These are phyloP conservation scores for Solanum paucissectum DNA, from an alignment of 257 asterid species.

Conservation along the genomic window DNA sequence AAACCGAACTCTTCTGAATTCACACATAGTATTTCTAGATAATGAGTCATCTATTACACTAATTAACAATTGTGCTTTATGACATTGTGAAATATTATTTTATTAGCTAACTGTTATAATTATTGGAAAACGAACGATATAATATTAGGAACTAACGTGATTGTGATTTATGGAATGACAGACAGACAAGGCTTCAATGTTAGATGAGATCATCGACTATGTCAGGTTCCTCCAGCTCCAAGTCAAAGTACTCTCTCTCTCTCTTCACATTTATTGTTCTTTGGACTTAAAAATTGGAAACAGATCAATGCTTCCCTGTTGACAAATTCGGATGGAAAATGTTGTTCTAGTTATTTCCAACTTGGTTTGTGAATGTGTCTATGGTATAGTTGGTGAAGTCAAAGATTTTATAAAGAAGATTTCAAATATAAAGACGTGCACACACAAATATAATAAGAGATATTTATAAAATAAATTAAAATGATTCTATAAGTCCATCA, in stretches of 20 bases:
- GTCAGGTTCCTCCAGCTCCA: slow-evolving; percentile 96
- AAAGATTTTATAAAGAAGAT: not conserved
- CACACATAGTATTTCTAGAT: not conserved
- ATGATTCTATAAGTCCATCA: not conserved
- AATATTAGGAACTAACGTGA: slow-evolving; percentile 5
- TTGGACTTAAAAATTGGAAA: not conserved
- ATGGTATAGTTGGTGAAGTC: not conserved
- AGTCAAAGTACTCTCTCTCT: slow-evolving; percentile 63
- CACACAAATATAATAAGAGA: not conserved
- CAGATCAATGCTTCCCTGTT: not conserved
- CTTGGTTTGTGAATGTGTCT: not conserved
- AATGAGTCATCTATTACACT: not conserved
- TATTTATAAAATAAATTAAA: too few relatives aligned
- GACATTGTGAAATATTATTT: not conserved
- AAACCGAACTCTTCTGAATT: not conserved
- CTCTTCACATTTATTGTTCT: not conserved
- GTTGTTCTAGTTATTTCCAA: not conserved
- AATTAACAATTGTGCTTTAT: not conserved
- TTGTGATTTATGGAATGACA: slow-evolving; percentile 42
- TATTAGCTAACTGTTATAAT: not conserved
- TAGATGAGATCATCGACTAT: slow-evolving; percentile 94
- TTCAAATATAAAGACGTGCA: not conserved
- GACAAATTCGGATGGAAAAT: not conserved
- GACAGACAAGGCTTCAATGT: slow-evolving; percentile 97
- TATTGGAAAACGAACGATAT: not conserved